Evolutionary conservation across 306 rosid species (phyloP).

Genomic region (Cucurbita pepo): DNA sequence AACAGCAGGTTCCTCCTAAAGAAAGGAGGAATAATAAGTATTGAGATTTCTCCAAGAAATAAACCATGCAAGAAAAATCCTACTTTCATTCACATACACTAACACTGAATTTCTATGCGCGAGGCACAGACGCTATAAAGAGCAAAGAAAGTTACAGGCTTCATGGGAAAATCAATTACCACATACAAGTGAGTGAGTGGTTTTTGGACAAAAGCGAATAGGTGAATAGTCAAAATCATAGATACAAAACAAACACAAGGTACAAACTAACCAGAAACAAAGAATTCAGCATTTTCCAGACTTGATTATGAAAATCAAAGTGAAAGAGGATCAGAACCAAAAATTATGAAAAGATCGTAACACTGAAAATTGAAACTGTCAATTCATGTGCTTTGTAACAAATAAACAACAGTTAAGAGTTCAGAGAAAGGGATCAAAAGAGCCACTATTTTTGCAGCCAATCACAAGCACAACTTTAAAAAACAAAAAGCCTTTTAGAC

Average conservation of each 20-base stretch:
- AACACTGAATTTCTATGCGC: background rate
- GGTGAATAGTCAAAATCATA: background rate
- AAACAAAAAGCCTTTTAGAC: background rate
- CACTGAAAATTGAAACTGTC: background rate
- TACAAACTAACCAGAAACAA: background rate
- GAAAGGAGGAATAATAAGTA: background rate
- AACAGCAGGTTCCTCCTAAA: conserved; percentile 31
- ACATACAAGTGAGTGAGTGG: too few relatives aligned
- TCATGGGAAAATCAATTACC: background rate
- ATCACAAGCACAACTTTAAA: background rate
- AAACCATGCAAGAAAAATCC: background rate
- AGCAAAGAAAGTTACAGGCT: background rate
- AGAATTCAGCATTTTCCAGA: background rate
- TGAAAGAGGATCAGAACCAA: background rate
- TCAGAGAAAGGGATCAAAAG: background rate
- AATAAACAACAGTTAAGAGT: background rate
- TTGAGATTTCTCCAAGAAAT: background rate
- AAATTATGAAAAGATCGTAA: background rate
- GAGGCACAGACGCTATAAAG: background rate
- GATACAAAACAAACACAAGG: background rate
- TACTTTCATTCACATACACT: background rate
- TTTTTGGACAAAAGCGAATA: background rate
- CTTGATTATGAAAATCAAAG: background rate
- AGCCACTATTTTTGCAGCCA: background rate
- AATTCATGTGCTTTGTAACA: background rate